Base-by-base conservation (phyloP, 495 filamentous ascomycete genomes). In the Copromyces sp. region DNA sequence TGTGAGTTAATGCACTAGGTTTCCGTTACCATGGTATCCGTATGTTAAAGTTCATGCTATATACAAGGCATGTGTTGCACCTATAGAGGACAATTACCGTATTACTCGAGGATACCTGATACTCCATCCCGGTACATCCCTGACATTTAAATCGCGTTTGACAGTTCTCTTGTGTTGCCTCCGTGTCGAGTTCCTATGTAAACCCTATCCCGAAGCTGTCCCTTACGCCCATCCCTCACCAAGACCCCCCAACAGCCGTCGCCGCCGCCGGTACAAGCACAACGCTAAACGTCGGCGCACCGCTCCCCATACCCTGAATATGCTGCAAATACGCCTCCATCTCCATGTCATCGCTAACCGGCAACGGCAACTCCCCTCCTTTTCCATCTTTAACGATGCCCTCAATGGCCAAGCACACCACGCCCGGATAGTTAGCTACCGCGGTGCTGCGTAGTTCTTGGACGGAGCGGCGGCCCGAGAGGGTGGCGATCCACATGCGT, bases 281-380 rank as follows among this genome's bases (percentile, higher is more conserved):
- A 12, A 92, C 87, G n/a, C 85, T 79, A 80, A 94, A 92, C 11
- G 84, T 89, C 4, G 89, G 88, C 79, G 92, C 92, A 72, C 87
- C 85, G 3, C 20, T 24, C 9, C 84, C 88, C 68, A 83, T 37
- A 9, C 85, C 89, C 71, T 85, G 72, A 4, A 90, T 84, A 79
- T 91, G 89, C 53, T 81, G 81, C 69, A 29, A 71, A n/a, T 71
- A 37, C 24, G 35, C 12, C 39, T 71, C 41, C 24, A 47, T 45
- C 69, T 45, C 41, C 38, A 71, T 61, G 9, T 37, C 69, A n/a
- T 35, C 69, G 7, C 24, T 59, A 65, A 37, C 35, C 42, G 39
- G 32, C 20, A 71, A 59, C 17, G 45, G 45, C 70, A 65, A 37
- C 71, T 42, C 40, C 39, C 59, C 38, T 9, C 20, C 41, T 6